Base-by-base conservation (phyloP, 305 asterid species). In the Rubia balearica region DNA sequence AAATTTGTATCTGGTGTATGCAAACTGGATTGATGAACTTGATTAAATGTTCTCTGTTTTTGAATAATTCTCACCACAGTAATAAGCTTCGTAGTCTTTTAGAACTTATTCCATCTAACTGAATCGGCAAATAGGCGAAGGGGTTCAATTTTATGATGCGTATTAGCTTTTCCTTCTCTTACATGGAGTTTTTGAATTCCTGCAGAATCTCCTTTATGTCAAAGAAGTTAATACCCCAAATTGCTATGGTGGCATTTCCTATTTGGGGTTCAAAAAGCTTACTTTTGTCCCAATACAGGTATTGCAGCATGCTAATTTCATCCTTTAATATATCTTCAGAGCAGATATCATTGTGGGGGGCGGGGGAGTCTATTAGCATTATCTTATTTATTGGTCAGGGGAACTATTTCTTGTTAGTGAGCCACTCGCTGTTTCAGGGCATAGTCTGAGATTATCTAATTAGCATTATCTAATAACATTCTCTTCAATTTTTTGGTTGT, bases 241-340 rank as follows among this genome's bases (percentile, higher is more conserved):
- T 82, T 89, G 93, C 77, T 94, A 85, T 78, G 99, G 99, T 57
- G 99, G 99, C 70, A 69, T 79, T 71, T 91, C 81, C 49, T 94
- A 91, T 79, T 76, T 94, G 81, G 96, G 99, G 65, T 94, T 94
- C 70, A 96, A 86, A 84, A 94, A 88, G 90, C 93, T 94, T 76
- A 89, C 99, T 61, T 91, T 81, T 86, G 87, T 89, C 76, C 99
- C 99, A 45, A 89, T 94, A 84, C 99, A 94, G 99, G 97, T 91
- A 80, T 64, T 60, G 30, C 65, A 59, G 71, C 73, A 71, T 53
- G 19, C 40, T 36, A 36, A 5, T 36, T 36, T 36, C 40, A 36
- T 36, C 40, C 40, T 36, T 6, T 53, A 10, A 3, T 49, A n/a
- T 19, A 2, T 53, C 8, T 51, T 6, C 59, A 51, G 6, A 51